Base-by-base conservation (phyloP, 2,329 filamentous ascomycete species). In the Aciculosporium take region DNA sequence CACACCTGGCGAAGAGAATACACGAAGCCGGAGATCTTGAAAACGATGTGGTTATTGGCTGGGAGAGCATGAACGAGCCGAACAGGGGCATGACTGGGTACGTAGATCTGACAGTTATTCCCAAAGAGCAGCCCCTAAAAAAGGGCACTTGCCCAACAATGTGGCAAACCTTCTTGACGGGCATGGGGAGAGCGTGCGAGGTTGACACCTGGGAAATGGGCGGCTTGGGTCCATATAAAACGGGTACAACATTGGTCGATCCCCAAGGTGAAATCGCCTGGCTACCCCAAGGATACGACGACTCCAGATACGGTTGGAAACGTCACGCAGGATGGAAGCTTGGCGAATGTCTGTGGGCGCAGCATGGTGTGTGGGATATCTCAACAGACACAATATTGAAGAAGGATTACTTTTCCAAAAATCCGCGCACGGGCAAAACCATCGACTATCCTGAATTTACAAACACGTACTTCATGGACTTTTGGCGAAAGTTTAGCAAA, bases 21-120 rank as follows among this genome's bases (percentile, higher is more conserved):
- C 79, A 86, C 44, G 87, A 96, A 52, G 88, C 91, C 1, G 88
- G 86, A 0, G 88, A 87, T 56, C 68, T 98, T 10, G 83, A 93
- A 55, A 74, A 91, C 48, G 79, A 88, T 18, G 78, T 91, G 24
- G 79, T 98, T 5, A 81, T 96, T 51, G 91, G 91, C 2, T 98
- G 89, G 84, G 91, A 98, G 66, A 94, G 79, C 54, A 68, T 96
- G 61, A 98, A 98, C 55, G 91, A 98, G 61, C 91, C 91, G 1
- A 91, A 93, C 59, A 76, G 84, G 54, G 89, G 93, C 20, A 69
- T 95, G 56, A 76, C 93, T 37, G 88, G 88, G 10, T 81, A 84
- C 55, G 72, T 79, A 45, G 87, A 96, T 56, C 69, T 98, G 39
- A 82, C 79, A 17, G 70, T 76, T 8, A 81, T 95, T 40, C 91